Base-by-base conservation (phyloP, 169 alveolate species). In the Babesia ovis region DNA sequence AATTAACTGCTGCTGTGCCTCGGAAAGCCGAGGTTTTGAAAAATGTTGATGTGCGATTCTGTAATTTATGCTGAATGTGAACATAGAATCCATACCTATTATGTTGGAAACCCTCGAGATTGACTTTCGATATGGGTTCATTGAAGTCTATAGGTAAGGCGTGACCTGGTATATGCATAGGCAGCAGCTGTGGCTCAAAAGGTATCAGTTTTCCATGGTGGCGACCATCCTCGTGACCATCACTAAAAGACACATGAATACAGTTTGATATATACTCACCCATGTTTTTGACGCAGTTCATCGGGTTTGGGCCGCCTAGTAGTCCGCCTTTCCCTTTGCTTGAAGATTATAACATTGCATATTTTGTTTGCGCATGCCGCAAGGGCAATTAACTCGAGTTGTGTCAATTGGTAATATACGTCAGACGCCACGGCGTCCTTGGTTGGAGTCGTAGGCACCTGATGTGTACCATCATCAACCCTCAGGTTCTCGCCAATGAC, bases 191-290 rank as follows among this genome's bases (percentile, higher is more conserved):
- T 18, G 70, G 56, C 23, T 64, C 74, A 42, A 46, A 64, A 1
- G 74, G 62, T 14, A 37, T 48, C 12, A 64, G 74, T 4, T 45
- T 23, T n/a, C 51, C 74, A 1, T 50, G 74, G 37, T 61, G 35
- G 9, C 62, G 59, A 43, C 34, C 51, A 12, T 64, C 55, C 16
- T 43, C 61, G 35, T 29, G 14, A 3, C 25, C 39, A 22, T 1
- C 62, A 31, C 74, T 64, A 50, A n/a, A 37, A 32, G n/a, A 27
- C 2, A 20, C 1, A 35, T 45, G 16, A 25, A 22, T 43, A 3
- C 6, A n/a, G 53, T 3, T 25, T 5, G 18, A 20, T 11, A 0
- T 4, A 4, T n/a, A 64, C 60, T 18, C 45, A 64, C 74, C 64
- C 41, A 22, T 20, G 22, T 25, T 27, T 45, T 0, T 20, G 0